phyloP scores from a whole-genome alignment of 2,329 filamentous ascomycete species.

The Polytolypa hystricis region DNA sequence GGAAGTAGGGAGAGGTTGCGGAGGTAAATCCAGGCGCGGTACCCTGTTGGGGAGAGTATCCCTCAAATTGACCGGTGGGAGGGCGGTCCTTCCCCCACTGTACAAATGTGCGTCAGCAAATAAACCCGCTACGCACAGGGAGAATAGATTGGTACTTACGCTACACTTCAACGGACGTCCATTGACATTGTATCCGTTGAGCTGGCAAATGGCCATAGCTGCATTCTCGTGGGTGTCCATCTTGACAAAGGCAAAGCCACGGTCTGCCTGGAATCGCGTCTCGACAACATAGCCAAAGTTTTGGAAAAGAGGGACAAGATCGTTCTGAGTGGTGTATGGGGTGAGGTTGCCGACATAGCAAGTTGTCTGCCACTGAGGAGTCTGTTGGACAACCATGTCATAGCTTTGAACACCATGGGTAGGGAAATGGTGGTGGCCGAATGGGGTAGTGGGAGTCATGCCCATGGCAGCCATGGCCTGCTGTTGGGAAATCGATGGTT shows the following conservation, averaged over 20 bases:
- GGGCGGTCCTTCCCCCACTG: conserved; percentile 99
- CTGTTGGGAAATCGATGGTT: conserved; percentile 95
- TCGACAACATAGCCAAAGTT: conserved; percentile 98
- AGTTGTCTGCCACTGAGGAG: conserved; percentile 94
- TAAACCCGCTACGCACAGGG: conserved; percentile 10
- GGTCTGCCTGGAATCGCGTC: conserved; percentile 94
- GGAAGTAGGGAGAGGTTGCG: conserved; percentile 75
- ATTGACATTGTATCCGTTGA: conserved; percentile 97
- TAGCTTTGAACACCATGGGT: conserved; percentile 95
- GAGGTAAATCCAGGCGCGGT: conserved; percentile 58
- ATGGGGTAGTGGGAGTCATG: conserved; percentile 89
- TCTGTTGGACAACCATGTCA: conserved; percentile 92
- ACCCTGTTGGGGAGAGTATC: conserved; percentile 69
- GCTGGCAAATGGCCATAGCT: conserved; percentile 94
- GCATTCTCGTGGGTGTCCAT: conserved; percentile 98
- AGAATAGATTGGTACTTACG: conserved; percentile 50
- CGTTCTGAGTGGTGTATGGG: conserved; percentile 92
- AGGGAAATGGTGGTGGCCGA: conserved; percentile 94
- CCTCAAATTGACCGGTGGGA: conserved; percentile 70
- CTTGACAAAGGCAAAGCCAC: conserved; percentile 97
- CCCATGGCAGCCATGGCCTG: conserved; percentile 96
- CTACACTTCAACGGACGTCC: conserved; percentile 96
- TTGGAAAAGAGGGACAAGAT: conserved; percentile 94
- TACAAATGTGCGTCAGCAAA: conserved; percentile 26
- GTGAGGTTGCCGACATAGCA: conserved; percentile 97